Conservation (phyloP, 441 rosid species). For the Erodium trifolium region DNA sequence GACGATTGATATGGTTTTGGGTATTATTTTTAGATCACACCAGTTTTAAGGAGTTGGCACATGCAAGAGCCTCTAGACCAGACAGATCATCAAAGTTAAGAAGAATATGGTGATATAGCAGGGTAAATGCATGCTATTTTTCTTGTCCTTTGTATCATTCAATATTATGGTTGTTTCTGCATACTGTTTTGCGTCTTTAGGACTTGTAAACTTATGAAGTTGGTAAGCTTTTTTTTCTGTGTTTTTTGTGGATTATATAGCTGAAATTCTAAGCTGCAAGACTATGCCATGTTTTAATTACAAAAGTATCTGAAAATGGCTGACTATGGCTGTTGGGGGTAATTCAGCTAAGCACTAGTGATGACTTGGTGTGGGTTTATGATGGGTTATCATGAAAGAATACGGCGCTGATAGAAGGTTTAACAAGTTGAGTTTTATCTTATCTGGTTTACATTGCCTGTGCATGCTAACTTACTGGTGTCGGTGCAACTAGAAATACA, state of each 20-base stretch:
- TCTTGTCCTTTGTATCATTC: not conserved
- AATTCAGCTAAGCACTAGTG: not conserved
- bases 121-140: slow-evolving; percentile 11
- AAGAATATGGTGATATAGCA: slow-evolving; percentile 41
- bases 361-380: slow-evolving; percentile 7
- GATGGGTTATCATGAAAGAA: not conserved
- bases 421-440: not conserved
- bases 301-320: not conserved
- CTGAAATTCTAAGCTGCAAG: not conserved
- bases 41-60: too few species aligned
- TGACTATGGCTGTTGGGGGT: not conserved
- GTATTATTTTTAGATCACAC: too few species aligned
- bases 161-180: not conserved
- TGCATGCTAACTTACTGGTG: not conserved
- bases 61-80: slow-evolving; percentile 27
- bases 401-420: not conserved
- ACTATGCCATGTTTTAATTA: not conserved
- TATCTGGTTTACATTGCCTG: not conserved
- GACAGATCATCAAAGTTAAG: slow-evolving; percentile 25
- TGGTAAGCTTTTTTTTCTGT: not conserved
- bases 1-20: too few species aligned
- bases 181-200: not conserved
- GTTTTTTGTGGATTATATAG: not conserved
- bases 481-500: not conserved
- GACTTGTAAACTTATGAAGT: not conserved